A percentile compares a stretch with the other conserved stretches of the same genome.
These are phyloP conservation scores for Leccinum sublutescens DNA, from an alignment of 768 basidiomycete species.

Conservation along the genomic window DNA sequence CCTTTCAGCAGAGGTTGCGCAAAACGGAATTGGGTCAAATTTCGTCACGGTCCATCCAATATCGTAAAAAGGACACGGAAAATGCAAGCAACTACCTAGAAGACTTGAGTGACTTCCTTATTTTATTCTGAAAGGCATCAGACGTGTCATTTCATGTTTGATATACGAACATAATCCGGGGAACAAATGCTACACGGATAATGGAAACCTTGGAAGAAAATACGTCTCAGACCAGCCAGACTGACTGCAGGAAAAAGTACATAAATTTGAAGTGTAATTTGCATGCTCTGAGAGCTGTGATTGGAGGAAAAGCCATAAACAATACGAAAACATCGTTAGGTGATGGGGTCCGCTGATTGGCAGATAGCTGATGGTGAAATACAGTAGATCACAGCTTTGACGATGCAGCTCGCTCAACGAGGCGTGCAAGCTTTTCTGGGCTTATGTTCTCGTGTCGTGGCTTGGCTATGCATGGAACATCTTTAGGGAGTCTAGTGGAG, in stretches of 20 bases:
- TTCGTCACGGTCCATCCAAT: background rate
- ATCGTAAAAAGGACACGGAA: background rate
- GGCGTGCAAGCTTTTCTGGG: constrained; percentile 10
- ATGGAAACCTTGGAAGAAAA: too few species aligned
- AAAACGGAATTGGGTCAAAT: background rate
- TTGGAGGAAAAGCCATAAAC: too few species aligned
- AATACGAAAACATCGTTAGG: background rate
- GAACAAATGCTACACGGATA: too few species aligned
- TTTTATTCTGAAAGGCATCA: too few species aligned
- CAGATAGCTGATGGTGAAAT: background rate
- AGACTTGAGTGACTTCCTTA: too few species aligned
- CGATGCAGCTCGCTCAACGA: constrained; percentile 5
- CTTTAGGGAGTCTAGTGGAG: constrained; percentile 11
- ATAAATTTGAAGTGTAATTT: too few species aligned
- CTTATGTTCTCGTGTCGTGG: constrained; percentile 6
- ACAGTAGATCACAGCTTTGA: background rate
- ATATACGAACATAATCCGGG: too few species aligned
- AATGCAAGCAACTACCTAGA: background rate
- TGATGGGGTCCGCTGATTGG: background rate
- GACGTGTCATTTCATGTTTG: too few species aligned
- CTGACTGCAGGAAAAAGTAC: too few species aligned
- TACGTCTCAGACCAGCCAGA: too few species aligned
- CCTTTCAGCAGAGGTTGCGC: background rate
- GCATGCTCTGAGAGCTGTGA: too few species aligned
- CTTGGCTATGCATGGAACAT: constrained; percentile 11